Evolutionary conservation across 2,329 filamentous ascomycete genomes (phyloP).

Genomic region (Didymellaceae sp.): DNA sequence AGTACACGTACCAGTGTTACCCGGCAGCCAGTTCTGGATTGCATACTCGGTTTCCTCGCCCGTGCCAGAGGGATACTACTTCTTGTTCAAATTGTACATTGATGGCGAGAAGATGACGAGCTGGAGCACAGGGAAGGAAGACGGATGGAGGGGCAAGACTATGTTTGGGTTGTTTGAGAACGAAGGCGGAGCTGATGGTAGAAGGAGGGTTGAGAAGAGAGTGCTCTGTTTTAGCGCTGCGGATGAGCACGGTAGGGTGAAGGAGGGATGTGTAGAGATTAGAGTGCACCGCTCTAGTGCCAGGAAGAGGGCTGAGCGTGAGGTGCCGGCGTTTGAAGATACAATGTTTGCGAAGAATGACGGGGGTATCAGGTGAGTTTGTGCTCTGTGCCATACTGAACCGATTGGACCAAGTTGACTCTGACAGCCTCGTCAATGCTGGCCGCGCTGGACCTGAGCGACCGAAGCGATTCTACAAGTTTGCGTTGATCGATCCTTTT

Average conservation of each 20-base stretch:
- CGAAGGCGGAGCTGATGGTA: constrained; percentile 37
- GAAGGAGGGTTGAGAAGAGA: constrained; percentile 49
- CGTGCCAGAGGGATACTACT: constrained; percentile 41
- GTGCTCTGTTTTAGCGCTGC: constrained; percentile 48
- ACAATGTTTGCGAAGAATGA: constrained; percentile 10
- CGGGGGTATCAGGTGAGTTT: constrained; percentile 41
- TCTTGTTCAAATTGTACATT: constrained; percentile 57
- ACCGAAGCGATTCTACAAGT: constrained; percentile 56
- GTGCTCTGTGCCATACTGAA: neutral
- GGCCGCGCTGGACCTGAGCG: constrained; percentile 48
- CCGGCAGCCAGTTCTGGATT: constrained; percentile 54
- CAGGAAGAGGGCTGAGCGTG: constrained; percentile 47
- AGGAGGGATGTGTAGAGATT: constrained; percentile 49
- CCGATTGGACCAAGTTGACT: neutral
- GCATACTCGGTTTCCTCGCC: constrained; percentile 45
- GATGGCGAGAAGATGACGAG: constrained; percentile 49
- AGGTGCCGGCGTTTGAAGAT: constrained; percentile 32
- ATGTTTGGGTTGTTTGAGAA: constrained; percentile 54
- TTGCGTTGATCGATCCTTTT: constrained; percentile 56
- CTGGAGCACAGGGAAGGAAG: constrained; percentile 53
- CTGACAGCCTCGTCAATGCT: constrained; percentile 44
- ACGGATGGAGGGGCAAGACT: constrained; percentile 53
- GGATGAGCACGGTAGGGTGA: constrained; percentile 17
- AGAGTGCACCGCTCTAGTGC: constrained; percentile 50
- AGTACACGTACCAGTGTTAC: constrained; percentile 45